Base-by-base conservation (phyloP, 805 yeast genomes). In the Starmerella bombi region DNA sequence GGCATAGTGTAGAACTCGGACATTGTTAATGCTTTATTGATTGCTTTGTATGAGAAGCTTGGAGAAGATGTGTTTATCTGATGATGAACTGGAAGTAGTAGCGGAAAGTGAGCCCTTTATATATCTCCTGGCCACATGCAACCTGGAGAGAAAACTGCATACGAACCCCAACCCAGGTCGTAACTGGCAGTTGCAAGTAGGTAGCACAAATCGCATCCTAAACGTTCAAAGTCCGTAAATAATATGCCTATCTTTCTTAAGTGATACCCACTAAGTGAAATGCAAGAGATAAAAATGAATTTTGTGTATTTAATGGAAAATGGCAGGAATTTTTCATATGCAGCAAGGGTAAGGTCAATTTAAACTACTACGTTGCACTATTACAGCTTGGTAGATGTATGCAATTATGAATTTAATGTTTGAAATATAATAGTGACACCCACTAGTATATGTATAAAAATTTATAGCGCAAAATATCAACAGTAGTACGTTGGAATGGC, bases 1-100 rank as follows among this genome's bases (percentile, higher is more conserved):
- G 50, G 50, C 37, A 47, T 28, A 32, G 50, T 45, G 50, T 47
- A 47, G 43, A 47, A 47, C 25, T 47, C 50, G 34, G 50, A 47
- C 50, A 47, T 47, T 28, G 37, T 36, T 19, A 21, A 10, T 23
- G 12, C 12, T 8, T 33, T 33, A 8, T 18, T 21, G 28, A 21
- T 33, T 17, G 16, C 10, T 30, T 30, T 12, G n/a, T 7, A 30
- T 17, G 27, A 23, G 27, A 23, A 23, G 12, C 27, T 23, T 23
- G 27, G 12, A 12, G 12, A 23, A 8, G 10, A 8, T 7, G 12
- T 23, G 27, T 8, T 23, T 23, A 23, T 23, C 27, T 23, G 27
- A 12, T 23, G 27, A 12, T 12, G 12, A 12, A 12, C 27, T 23
- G 7, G 10, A 23, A 23, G n/a, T n/a, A n/a, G n/a, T n/a, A n/a